Conservation (phyloP, 2,329 filamentous ascomycete species). For the Calonectria montana region DNA sequence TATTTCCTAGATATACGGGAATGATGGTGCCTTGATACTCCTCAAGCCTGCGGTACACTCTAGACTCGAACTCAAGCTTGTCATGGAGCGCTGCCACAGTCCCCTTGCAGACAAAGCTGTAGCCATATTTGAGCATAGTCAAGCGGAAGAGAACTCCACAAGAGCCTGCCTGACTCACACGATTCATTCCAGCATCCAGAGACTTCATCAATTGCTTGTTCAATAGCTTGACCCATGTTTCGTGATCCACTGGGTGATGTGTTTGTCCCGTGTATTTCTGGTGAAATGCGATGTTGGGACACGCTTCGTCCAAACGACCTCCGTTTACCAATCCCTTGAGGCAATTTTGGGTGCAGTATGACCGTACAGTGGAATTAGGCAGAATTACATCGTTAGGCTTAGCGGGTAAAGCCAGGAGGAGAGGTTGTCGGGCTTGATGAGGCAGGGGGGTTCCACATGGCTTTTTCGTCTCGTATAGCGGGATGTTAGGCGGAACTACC, state of each 20-base stretch:
- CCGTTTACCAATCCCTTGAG: neutral
- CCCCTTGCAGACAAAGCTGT: slow-evolving; percentile 57
- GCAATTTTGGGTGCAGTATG: slow-evolving; percentile 10
- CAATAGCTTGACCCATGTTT: neutral
- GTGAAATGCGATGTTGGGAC: neutral
- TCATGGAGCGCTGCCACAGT: slow-evolving; percentile 46
- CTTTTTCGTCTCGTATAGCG: neutral
- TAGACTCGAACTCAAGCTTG: slow-evolving; percentile 50
- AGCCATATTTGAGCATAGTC: slow-evolving; percentile 53
- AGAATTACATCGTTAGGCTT: neutral
- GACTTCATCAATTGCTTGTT: neutral
- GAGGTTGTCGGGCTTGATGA: no score
- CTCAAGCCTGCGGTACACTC: slow-evolving; percentile 49
- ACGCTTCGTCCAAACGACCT: neutral
- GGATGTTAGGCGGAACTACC: neutral
- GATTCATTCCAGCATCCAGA: slow-evolving; percentile 1
- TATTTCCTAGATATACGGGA: slow-evolving; percentile 46
- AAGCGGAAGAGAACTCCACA: slow-evolving; percentile 52
- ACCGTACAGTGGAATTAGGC: neutral
- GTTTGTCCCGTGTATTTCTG: neutral
- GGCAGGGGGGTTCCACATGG: neutral
- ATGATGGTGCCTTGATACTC: slow-evolving; percentile 49
- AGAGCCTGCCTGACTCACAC: neutral
- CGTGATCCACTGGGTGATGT: neutral
- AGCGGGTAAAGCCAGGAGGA: neutral